phyloP scores from a whole-genome alignment of 169 alveolate species.

The Cyclospora cayetanensis region DNA sequence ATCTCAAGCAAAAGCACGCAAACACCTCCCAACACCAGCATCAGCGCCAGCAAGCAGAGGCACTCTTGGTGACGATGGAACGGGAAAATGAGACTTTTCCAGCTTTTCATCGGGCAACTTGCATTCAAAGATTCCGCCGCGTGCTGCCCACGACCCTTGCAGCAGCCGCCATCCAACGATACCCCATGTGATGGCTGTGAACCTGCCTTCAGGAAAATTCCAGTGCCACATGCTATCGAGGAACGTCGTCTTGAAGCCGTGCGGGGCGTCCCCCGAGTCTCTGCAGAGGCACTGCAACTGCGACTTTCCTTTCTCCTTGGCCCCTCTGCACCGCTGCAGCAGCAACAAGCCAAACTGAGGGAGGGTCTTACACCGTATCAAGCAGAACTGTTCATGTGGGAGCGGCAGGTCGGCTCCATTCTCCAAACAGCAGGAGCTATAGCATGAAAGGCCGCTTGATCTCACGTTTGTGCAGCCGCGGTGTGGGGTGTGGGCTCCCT shows the following conservation, averaged over 20 bases:
- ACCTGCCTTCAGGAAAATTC: neutral
- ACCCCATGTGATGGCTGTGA: neutral
- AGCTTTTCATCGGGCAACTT: too few relatives aligned
- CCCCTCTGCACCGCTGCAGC: slow-evolving; percentile 82
- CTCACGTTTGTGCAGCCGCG: too few relatives aligned
- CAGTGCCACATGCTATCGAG: slow-evolving; percentile 2
- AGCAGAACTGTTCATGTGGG: slow-evolving; percentile 88
- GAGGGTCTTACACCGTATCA: slow-evolving; percentile 87
- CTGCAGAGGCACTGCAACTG: slow-evolving; percentile 80
- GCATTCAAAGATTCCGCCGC: too few relatives aligned
- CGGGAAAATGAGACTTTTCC: too few relatives aligned
- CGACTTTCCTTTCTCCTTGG: slow-evolving; percentile 83
- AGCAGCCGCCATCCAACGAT: neutral
- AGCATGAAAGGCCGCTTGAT: neutral
- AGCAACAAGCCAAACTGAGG: slow-evolving; percentile 81
- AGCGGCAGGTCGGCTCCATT: slow-evolving; percentile 77
- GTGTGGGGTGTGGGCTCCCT: too few relatives aligned
- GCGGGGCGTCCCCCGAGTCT: slow-evolving; percentile 82
- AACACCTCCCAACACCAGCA: neutral
- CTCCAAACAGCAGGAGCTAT: neutral
- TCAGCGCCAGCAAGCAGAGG: neutral
- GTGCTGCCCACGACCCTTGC: too few relatives aligned
- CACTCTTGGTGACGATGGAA: too few relatives aligned
- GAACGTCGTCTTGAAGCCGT: slow-evolving; percentile 29
- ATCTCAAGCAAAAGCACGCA: too few relatives aligned